A percentile compares a stretch with the other conserved stretches of the same genome.
Conservation (phyloP, 2,329 filamentous ascomycete genomes). For the Cryoendolithus antarcticus region DNA sequence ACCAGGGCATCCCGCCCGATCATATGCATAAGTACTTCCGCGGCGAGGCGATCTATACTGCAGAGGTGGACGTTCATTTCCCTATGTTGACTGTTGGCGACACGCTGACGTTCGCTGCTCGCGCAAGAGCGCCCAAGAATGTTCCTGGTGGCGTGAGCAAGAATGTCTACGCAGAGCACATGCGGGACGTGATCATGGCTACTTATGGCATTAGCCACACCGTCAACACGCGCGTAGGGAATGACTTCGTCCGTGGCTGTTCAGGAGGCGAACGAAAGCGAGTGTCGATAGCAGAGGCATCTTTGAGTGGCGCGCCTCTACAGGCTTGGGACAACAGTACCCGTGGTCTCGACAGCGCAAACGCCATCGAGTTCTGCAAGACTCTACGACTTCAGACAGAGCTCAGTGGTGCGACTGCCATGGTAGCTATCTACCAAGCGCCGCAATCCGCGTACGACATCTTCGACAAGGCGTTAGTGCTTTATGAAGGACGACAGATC, state of each 20-base stretch:
- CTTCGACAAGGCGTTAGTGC: conserved; percentile 56
- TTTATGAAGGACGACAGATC: conserved; percentile 57
- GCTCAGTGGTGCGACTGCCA: conserved; percentile 51
- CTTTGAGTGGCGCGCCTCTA: conserved; percentile 42
- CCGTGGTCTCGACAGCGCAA: conserved; percentile 61
- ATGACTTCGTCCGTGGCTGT: conserved; percentile 63
- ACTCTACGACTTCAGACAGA: conserved; percentile 57
- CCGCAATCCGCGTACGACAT: conserved; percentile 56
- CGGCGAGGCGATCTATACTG: conserved; percentile 78
- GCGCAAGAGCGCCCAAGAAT: conserved; percentile 51
- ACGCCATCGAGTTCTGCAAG: conserved; percentile 63
- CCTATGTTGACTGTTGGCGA: conserved; percentile 65
- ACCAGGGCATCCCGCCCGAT: conserved; percentile 60
- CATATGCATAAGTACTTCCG: conserved; percentile 69
- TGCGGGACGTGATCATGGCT: conserved; percentile 62
- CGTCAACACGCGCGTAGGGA: conserved; percentile 58
- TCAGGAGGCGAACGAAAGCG: conserved; percentile 66
- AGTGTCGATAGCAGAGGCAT: conserved; percentile 69
- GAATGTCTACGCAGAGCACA: conserved; percentile 45
- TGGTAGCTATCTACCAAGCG: conserved; percentile 64
- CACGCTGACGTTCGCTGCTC: conserved; percentile 67
- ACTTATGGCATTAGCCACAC: conserved; percentile 65
- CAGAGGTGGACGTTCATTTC: conserved; percentile 73
- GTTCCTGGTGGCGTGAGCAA: conserved; percentile 47
- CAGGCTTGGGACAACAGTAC: conserved; percentile 73